Evolutionary conservation across 2,329 filamentous ascomycete species (phyloP), one percentile per base, ranked within the genome.

Genomic region (Dactylellina leptospora): DNA sequence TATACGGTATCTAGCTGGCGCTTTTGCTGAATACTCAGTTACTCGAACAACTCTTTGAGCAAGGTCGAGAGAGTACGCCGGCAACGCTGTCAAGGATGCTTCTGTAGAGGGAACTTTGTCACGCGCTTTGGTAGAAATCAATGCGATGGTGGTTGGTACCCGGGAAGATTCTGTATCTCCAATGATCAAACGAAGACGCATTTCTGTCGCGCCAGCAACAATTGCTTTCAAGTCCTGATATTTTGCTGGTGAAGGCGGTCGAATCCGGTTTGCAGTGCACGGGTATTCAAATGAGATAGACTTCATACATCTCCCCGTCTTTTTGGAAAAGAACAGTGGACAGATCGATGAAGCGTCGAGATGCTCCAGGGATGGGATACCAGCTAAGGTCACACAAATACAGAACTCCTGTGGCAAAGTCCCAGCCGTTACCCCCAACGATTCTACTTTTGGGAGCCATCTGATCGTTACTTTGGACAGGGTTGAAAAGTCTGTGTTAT

Each of bases 401-500:
- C 60, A 64, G 25, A 16, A 16, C 16, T 47, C 60, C 30, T 48
- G 27, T 11, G 59, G 16, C 11, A 33, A 11, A 23, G 11, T 55
- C 10, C 22, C 18, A 1, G n/a, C 28, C 18, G 40, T 8, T 27
- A 33, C 10, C 8, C 30, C 23, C 25, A 25, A 22, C 11, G 36
- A 20, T 8, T 64, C 60, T 10, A 40, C 2, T 20, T 48, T 64
- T 8, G 50, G 60, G 5, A 64, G 50, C 50, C 60, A 55, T 11
- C 60, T 36, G 6, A 64, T 55, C 11, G 60, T 64, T 30, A 64
- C 40, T 48, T 42, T 64, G 18, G 60, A 55, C 38, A 64, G n/a
- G 2, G 51, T 54, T 2, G 60, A 47, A 18, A 64, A 64, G 8
- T 64, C 50, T 5, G 48, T 64, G 16, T 51, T 55, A 22, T 64